These are phyloP conservation scores for Cairneyella variabilis DNA, from an alignment of 495 filamentous ascomycete species.

Conservation along the genomic window DNA sequence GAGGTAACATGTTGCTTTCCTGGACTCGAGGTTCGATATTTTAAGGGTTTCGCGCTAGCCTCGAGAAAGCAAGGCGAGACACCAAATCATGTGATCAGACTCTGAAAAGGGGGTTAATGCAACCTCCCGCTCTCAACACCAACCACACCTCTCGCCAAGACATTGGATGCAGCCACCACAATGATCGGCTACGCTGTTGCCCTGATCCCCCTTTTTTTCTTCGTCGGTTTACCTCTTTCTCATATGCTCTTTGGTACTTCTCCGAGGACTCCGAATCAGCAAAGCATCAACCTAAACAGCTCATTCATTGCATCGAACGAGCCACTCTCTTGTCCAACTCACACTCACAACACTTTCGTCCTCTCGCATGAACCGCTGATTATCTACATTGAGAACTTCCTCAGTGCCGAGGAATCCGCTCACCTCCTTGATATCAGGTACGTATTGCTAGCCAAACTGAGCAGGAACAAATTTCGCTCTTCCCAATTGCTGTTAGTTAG, in stretches of 20 bases:
- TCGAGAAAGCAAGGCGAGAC: too few species aligned
- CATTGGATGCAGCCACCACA: too few species aligned
- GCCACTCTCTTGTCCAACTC: slow-evolving; percentile 19
- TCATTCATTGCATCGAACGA: slow-evolving; percentile 22
- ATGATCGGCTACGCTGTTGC: slow-evolving; percentile 26
- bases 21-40: too few species aligned
- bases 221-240: slow-evolving; percentile 25
- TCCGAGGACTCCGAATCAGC: not conserved
- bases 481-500: too few species aligned
- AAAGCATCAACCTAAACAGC: slow-evolving; percentile 9
- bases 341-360: slow-evolving; percentile 28
- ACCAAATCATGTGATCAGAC: not conserved
- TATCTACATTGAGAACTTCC: slow-evolving; percentile 54
- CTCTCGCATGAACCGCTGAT: slow-evolving; percentile 49
- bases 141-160: too few species aligned
- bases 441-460: not conserved
- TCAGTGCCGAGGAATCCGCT: slow-evolving; percentile 42
- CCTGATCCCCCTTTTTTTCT: slow-evolving; percentile 21
- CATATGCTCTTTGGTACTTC: slow-evolving; percentile 13
- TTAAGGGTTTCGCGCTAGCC: too few species aligned
- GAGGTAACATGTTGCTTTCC: too few species aligned
- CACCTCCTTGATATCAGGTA: slow-evolving; percentile 51
- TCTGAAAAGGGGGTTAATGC: too few species aligned
- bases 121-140: too few species aligned
- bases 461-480: too few species aligned